These are phyloP conservation scores for Aspergillus costaricaensis DNA, from an alignment of 2,329 filamentous ascomycete genomes.

Conservation along the genomic window DNA sequence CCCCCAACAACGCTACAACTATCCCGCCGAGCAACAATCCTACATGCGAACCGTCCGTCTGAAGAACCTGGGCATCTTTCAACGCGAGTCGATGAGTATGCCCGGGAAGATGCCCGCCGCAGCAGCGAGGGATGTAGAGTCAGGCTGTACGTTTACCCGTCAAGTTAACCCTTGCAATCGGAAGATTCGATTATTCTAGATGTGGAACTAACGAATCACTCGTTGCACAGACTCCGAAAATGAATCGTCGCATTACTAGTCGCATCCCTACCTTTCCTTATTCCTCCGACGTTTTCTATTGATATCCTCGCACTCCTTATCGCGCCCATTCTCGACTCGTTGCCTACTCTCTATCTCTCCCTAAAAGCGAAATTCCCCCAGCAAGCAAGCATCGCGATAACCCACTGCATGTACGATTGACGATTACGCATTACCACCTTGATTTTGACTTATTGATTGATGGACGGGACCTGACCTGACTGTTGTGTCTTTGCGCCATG, in stretches of 20 bases:
- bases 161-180: not conserved
- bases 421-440: not conserved
- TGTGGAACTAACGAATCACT: not conserved
- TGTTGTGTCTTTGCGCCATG: not conserved
- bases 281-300: no score
- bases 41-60: conserved; percentile 37
- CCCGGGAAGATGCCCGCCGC: not conserved
- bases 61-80: conserved; percentile 28
- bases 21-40: conserved; percentile 30
- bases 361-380: not conserved
- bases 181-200: no score
- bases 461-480: not conserved
- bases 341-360: not conserved
- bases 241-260: conserved; percentile 7
- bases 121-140: conserved; percentile 13
- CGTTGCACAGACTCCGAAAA: conserved; percentile 4
- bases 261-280: not conserved
- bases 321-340: no score
- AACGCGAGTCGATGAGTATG: conserved; percentile 21
- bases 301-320: not conserved
- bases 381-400: not conserved
- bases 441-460: not conserved
- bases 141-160: conserved; percentile 6
- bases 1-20: conserved; percentile 18
- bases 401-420: not conserved